A percentile compares a stretch with the other conserved stretches of the same genome.
phyloP scores from a whole-genome alignment of 1,139 yeast genomes.

The Candida albicans region DNA sequence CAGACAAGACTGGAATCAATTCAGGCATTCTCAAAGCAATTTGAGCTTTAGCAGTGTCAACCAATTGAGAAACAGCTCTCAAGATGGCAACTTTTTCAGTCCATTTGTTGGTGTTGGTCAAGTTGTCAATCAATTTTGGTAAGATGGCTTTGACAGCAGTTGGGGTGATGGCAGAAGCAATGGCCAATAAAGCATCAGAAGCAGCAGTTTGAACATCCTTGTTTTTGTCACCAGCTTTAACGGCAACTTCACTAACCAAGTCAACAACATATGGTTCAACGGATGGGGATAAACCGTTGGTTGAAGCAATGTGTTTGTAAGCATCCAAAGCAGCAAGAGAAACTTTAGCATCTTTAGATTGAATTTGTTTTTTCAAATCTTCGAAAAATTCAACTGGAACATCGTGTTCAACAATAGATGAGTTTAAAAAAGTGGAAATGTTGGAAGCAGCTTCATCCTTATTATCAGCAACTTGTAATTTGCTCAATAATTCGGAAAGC shows the following conservation, averaged over 20 bases:
- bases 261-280: constrained; percentile 93
- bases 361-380: constrained; percentile 72
- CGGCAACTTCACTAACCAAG: constrained; percentile 67
- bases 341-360: constrained; percentile 65
- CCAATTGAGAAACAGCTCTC: constrained; percentile 80
- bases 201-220: constrained; percentile 72
- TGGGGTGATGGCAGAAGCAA: constrained; percentile 85
- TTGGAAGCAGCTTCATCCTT: constrained; percentile 86
- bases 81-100: constrained; percentile 94
- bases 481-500: constrained; percentile 89
- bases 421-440: constrained; percentile 91
- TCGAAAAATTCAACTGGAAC: constrained; percentile 88
- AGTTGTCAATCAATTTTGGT: constrained; percentile 73
- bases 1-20: constrained; percentile 96
- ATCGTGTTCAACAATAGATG: constrained; percentile 97
- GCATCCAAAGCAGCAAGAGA: constrained; percentile 83
- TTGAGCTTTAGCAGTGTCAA: constrained; percentile 93
- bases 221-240: constrained; percentile 89
- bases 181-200: constrained; percentile 67
- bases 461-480: constrained; percentile 90
- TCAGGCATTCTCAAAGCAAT: constrained; percentile 99
- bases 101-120: constrained; percentile 87
- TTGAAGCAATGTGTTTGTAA: constrained; percentile 78
- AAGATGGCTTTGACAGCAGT: constrained; percentile 87
- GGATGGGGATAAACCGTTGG: constrained; percentile 78